Evolutionary conservation across 345 rosid species (phyloP), one percentile per base, ranked within the genome.

Genomic region (thale cress (Arabidopsis thaliana)): DNA sequence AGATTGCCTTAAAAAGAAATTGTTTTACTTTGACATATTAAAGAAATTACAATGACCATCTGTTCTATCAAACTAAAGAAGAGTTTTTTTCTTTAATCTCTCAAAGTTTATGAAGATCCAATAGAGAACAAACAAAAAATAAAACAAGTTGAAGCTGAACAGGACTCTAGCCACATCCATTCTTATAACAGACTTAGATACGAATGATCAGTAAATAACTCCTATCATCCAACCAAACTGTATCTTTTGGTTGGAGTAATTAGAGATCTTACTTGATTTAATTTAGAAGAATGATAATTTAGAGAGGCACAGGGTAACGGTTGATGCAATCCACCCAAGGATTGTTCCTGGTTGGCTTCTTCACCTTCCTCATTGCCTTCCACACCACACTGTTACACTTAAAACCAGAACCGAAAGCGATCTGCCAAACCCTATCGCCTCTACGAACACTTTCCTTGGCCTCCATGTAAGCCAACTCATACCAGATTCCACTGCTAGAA

Each of bases 331-430:
- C 88, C 33, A 87, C 87, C 98, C 98, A 94, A 3, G 98, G 97
- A 71, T 87, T 83, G 55, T 73, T 84, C 77, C 79, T 79, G 0
- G 74, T 25, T 4, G 97, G 93, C 81, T 87, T 90, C 81, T 80
- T 83, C 14, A 86, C 85, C 14, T 91, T 85, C 32, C 82, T 79
- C 88, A 90, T 84, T 4, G 96, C 82, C 72, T 78, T 80, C 97
- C 95, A 94, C 12, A 94, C 98, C 58, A 90, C 75, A 58, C 95
- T 94, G 79, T 94, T 94, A 84, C 98, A 94, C 87, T 94, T 94
- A 40, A 94, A 91, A 24, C 98, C 97, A 0, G 97, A 91, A 30
- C 95, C 98, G 12, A 86, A 94, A 0, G 97, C 85, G 2, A 90
- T 82, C 81, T 94, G 97, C 97, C 98, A 94, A 38, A 94, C 80